Percentiles rank a stretch among this genome's conserved stretches.
These are phyloP conservation scores for Pseudovirgaria hyperparasitica DNA, from an alignment of 2,329 filamentous ascomycete species.

Conservation along the genomic window DNA sequence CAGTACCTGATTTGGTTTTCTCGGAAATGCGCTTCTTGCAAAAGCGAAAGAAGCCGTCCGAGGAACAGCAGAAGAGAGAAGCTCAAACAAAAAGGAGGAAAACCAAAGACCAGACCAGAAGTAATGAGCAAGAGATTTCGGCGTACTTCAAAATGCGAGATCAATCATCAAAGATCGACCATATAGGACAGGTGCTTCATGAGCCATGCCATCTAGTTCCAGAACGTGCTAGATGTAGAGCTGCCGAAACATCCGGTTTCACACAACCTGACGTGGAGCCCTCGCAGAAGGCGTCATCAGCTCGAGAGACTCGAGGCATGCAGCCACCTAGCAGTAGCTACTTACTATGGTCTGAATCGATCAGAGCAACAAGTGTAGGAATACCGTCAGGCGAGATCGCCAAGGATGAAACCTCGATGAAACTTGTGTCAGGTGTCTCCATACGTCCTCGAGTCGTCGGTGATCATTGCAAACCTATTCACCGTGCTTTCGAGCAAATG, in stretches of 20 bases:
- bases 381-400: too few species aligned
- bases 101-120: conserved; percentile 17
- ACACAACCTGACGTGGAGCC: too few species aligned
- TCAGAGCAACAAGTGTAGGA: conserved; percentile 10
- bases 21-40: conserved; percentile 38
- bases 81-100: conserved; percentile 16
- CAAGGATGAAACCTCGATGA: too few species aligned
- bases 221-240: too few species aligned
- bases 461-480: too few species aligned
- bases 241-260: too few species aligned
- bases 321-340: conserved; percentile 19
- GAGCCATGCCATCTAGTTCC: too few species aligned
- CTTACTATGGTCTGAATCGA: conserved; percentile 31
- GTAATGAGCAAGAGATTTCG: conserved; percentile 30
- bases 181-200: conserved; percentile 1
- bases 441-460: too few species aligned
- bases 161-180: conserved; percentile 6
- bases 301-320: too few species aligned
- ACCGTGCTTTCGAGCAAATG: too few species aligned
- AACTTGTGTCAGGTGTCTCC: too few species aligned
- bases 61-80: conserved; percentile 13
- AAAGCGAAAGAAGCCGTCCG: conserved; percentile 16
- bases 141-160: conserved; percentile 25
- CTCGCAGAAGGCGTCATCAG: too few species aligned
- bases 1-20: conserved; percentile 40